Base-by-base conservation (phyloP, 148 eudicot species). In the Vaccinium macrocarpon region DNA sequence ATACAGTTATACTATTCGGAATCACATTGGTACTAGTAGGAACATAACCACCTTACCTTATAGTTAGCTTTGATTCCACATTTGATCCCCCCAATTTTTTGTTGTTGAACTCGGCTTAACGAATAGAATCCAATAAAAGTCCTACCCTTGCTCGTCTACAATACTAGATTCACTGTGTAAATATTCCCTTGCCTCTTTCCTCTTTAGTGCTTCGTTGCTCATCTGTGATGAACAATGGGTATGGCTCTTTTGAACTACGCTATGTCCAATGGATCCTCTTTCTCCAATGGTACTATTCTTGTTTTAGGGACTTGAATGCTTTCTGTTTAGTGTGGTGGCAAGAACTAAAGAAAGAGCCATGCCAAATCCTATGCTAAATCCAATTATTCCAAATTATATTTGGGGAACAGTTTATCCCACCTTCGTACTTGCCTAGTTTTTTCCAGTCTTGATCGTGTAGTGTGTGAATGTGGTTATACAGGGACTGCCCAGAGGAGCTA, bases 401-500 rank as follows among this genome's bases (percentile, higher is more conserved):
- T 25, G 35, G 29, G 35, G 25, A 64, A 68, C 73, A 68, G 73
- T 5, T 49, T 11, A 49, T 15, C 46, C 61, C 50, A 6, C 12
- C 14, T 14, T 72, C 32, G 6, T 38, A 42, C 23, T 25, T 74
- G 42, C 2, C 59, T 29, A 64, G 70, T 2, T 64, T 64, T 64
- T 57, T n/a, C 19, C 32, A 15, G 52, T 73, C 56, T 72, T 59
- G 68, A 73, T 27, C 5, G 7, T 57, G 23, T 2, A 14, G n/a
- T 50, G 59, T 53, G 18, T 52, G 70, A 18, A 42, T 82, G 9
- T 81, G 11, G 74, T 79, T 55, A 82, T 78, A 62, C 84, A 93
- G 94, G 82, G 92, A 88, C 4, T 91, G 90, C 80, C 93, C 94
- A 6, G 88, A 85, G 27, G 92, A 92, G 53, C 82, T 92, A 13